phyloP scores from a whole-genome alignment of 2,329 filamentous ascomycete species.

The Purpureocillium lavendulum region DNA sequence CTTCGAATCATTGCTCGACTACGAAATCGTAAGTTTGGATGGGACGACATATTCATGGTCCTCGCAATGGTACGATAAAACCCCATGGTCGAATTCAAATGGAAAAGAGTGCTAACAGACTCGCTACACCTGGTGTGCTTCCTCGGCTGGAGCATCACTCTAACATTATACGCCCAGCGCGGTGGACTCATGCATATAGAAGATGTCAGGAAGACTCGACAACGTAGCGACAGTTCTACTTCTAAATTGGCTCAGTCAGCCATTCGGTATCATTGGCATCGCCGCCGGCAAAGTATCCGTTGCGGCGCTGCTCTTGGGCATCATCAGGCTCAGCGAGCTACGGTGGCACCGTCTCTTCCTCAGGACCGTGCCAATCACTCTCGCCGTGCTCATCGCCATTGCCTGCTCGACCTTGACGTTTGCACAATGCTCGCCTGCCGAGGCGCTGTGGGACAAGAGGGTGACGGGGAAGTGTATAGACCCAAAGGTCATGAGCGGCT shows the following conservation, averaged over 20 bases:
- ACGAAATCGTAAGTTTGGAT: conserved; percentile 9
- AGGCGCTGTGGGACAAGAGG: conserved; percentile 11
- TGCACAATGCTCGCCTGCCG: conserved; percentile 11
- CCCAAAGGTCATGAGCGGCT: conserved; percentile 9
- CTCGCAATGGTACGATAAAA: conserved; percentile 12
- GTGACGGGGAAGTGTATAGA: conserved; percentile 10
- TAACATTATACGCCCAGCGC: conserved; percentile 10
- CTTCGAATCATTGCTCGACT: conserved; percentile 7
- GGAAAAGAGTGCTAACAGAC: too few species aligned
- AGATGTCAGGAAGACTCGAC: conserved; percentile 8
- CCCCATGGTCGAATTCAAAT: too few species aligned
- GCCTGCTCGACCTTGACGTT: conserved; percentile 12
- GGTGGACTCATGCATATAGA: conserved; percentile 10
- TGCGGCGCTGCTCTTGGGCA: conserved; percentile 11
- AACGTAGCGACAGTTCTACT: conserved; percentile 11
- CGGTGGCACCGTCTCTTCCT: conserved; percentile 12
- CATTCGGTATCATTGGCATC: conserved; percentile 12
- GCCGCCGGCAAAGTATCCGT: conserved; percentile 13
- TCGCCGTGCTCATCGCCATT: conserved; percentile 10
- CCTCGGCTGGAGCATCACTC: conserved; percentile 9
- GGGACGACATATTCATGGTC: conserved; percentile 13
- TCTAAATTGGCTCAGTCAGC: conserved; percentile 12
- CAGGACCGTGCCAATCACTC: conserved; percentile 10
- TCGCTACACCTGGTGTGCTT: conserved; percentile 8
- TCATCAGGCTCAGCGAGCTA: conserved; percentile 10